Conservation (phyloP, 2,329 filamentous ascomycete species). For the Coniochaeta pulveracea region DNA sequence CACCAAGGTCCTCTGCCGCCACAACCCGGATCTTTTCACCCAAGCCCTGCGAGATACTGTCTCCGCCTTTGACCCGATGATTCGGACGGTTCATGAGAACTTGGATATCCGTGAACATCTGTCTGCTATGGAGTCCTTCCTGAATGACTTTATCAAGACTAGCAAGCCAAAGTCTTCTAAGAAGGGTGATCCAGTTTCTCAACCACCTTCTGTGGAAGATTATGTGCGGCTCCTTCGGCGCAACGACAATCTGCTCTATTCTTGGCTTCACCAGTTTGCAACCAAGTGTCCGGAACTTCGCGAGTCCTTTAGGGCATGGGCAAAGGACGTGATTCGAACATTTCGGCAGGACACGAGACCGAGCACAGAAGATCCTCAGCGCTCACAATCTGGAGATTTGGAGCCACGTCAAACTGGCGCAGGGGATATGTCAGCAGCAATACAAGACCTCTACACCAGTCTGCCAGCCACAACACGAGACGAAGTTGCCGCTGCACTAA, state of each 20-base stretch:
- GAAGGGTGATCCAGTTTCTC: constrained; percentile 9
- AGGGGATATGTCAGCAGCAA: constrained; percentile 23
- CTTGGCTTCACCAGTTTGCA: constrained; percentile 59
- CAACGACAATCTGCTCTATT: constrained; percentile 53
- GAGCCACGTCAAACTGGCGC: constrained; percentile 20
- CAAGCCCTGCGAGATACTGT: constrained; percentile 53
- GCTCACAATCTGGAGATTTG: no score
- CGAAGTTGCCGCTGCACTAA: constrained; percentile 37
- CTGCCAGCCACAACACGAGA: constrained; percentile 35
- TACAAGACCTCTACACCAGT: constrained; percentile 29
- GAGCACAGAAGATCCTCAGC: constrained; percentile 5
- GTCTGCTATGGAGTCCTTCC: constrained; percentile 53
- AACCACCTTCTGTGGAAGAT: constrained; percentile 54
- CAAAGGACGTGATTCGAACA: constrained; percentile 41
- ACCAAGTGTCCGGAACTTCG: constrained; percentile 57
- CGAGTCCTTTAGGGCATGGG: constrained; percentile 49
- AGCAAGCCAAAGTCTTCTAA: constrained; percentile 34
- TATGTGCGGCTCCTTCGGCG: constrained; percentile 56
- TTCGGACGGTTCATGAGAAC: constrained; percentile 58
- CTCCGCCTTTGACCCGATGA: constrained; percentile 61
- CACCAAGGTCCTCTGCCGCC: constrained; percentile 52
- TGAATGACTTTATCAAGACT: constrained; percentile 58
- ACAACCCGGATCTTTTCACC: constrained; percentile 63
- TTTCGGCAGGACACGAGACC: constrained; percentile 30
- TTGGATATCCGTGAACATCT: constrained; percentile 62